A percentile compares a stretch with the other conserved stretches of the same genome.
Evolutionary conservation across 805 yeast genomes (phyloP).

Genomic region (Wickerhamomyces queroliae): DNA sequence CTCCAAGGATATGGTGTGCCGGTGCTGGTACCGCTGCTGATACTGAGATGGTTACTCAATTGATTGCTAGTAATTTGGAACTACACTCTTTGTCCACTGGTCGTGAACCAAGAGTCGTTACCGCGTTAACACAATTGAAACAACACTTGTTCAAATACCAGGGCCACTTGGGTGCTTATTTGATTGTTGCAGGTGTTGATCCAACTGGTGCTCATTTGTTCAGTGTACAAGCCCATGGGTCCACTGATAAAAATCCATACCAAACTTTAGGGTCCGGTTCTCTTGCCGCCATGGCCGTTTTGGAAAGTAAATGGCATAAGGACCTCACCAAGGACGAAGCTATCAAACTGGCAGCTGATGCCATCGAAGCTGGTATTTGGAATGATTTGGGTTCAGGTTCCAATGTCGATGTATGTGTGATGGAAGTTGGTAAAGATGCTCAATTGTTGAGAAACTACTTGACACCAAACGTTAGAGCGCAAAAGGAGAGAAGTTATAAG

Average conservation of each 20-base stretch:
- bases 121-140: conserved; percentile 87
- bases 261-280: conserved; percentile 95
- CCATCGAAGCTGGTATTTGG: conserved; percentile 98
- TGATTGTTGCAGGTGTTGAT: conserved; percentile 97
- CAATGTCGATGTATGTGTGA: conserved; percentile 94
- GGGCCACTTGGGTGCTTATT: conserved; percentile 95
- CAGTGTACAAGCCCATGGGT: conserved; percentile 96
- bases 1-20: conserved; percentile 97
- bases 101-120: conserved; percentile 88
- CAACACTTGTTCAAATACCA: conserved; percentile 96
- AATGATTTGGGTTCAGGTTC: conserved; percentile 99
- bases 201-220: conserved; percentile 93
- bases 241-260: conserved; percentile 93
- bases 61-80: conserved; percentile 86
- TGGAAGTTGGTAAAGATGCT: conserved; percentile 91
- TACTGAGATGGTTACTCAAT: conserved; percentile 95
- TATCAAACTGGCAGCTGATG: conserved; percentile 83
- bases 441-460: conserved; percentile 77
- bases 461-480: conserved; percentile 84
- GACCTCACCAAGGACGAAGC: conserved; percentile 84
- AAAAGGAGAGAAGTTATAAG: conserved; percentile 77
- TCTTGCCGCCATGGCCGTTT: conserved; percentile 96
- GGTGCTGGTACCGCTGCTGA: conserved; percentile 99
- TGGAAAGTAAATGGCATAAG: conserved; percentile 82
- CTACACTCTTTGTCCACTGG: conserved; percentile 79